A percentile compares a stretch with the other conserved stretches of the same genome.
phyloP scores from a whole-genome alignment of 75 land plant species.

The Pseudotsuga menziesii region DNA sequence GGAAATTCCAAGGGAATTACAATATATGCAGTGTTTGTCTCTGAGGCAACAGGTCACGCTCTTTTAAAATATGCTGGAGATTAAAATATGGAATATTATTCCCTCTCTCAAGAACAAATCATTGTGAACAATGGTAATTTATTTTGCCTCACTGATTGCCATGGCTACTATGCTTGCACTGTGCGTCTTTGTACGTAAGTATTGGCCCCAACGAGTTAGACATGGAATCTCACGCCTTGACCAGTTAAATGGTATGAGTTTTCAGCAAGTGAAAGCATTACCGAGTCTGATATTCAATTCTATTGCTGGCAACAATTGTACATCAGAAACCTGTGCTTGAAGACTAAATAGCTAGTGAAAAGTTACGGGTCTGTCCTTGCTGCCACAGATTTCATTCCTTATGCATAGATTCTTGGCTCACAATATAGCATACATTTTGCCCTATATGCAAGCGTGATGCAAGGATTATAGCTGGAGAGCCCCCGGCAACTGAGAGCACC shows the following conservation, averaged over 20 bases:
- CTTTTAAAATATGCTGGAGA: constrained; percentile 8
- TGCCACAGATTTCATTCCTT: constrained; percentile 27
- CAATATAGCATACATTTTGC: constrained; percentile 32
- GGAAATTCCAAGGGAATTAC: constrained; percentile 17
- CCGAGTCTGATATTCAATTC: constrained; percentile 14
- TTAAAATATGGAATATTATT: constrained; percentile 4
- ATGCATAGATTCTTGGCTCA: constrained; percentile 47
- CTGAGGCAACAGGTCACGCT: constrained; percentile 12
- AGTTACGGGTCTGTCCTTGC: constrained; percentile 19
- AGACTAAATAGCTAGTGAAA: constrained; percentile 16
- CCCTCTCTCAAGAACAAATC: constrained; percentile 6
- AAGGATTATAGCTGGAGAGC: constrained; percentile 34
- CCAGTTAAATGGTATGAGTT: constrained; percentile 14
- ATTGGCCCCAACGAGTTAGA: constrained; percentile 4
- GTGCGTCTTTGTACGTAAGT: constrained; percentile 9
- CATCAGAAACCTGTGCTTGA: constrained; percentile 21
- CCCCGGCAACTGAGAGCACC: constrained; percentile 71
- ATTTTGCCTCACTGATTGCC: constrained; percentile 10
- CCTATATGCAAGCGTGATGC: constrained; percentile 61
- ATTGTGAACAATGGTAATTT: constrained; percentile 14
- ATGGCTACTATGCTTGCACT: neutral
- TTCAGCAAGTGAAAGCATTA: constrained; percentile 13
- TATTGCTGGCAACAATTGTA: constrained; percentile 9
- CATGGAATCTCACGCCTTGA: neutral
- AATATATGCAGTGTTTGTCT: constrained; percentile 21